Conservation (phyloP, 371 early-diverging fungal genomes). For the Mucor ambiguus region DNA sequence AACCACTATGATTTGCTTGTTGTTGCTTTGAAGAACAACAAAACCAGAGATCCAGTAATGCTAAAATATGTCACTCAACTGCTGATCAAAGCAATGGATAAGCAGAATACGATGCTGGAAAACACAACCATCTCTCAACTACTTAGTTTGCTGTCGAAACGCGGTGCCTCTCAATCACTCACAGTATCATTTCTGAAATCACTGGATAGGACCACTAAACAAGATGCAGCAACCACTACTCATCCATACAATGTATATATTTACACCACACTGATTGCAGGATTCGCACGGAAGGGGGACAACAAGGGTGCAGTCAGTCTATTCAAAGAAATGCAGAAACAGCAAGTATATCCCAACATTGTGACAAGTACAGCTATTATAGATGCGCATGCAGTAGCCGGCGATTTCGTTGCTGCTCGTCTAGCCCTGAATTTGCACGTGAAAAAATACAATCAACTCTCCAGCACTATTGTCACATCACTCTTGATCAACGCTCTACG, state of each 20-base stretch:
- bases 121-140: slow-evolving; percentile 34
- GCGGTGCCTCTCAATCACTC: slow-evolving; percentile 8
- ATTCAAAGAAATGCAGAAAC: slow-evolving; percentile 40
- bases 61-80: slow-evolving; percentile 17
- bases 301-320: slow-evolving; percentile 31
- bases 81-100: slow-evolving; percentile 31
- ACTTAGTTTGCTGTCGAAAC: slow-evolving; percentile 28
- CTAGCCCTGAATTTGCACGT: slow-evolving; percentile 18
- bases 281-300: slow-evolving; percentile 38
- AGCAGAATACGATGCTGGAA: slow-evolving; percentile 16
- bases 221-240: neutral
- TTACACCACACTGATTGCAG: slow-evolving; percentile 48
- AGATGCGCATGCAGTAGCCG: slow-evolving; percentile 42
- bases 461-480: slow-evolving; percentile 31
- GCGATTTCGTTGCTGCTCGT: slow-evolving; percentile 34
- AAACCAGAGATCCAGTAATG: neutral
- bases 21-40: slow-evolving; percentile 21
- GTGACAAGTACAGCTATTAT: slow-evolving; percentile 40
- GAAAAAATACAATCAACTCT: slow-evolving; percentile 5
- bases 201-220: slow-evolving; percentile 16
- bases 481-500: slow-evolving; percentile 40
- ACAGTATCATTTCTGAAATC: slow-evolving; percentile 33
- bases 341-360: slow-evolving; percentile 30
- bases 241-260: slow-evolving; percentile 38
- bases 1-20: slow-evolving; percentile 42